Evolutionary conservation across 2,329 filamentous ascomycete genomes (phyloP).

Genomic region (Biscogniauxia sp.): DNA sequence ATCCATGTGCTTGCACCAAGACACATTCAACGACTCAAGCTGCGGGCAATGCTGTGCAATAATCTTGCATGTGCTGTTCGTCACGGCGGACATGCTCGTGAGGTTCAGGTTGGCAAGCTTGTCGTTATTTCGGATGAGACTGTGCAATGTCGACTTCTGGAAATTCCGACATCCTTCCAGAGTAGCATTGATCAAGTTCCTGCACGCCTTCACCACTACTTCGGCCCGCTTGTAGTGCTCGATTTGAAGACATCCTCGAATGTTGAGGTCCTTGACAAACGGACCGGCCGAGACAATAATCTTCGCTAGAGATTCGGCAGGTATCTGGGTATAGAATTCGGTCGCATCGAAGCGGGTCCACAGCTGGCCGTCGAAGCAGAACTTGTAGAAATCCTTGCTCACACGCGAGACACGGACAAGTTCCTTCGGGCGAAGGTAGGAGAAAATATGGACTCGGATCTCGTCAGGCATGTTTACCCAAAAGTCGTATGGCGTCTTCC

Average conservation of each 20-base stretch:
- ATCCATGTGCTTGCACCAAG: conserved; percentile 88
- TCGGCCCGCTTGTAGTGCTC: conserved; percentile 76
- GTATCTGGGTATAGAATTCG: conserved; percentile 84
- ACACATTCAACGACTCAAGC: conserved; percentile 83
- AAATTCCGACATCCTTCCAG: conserved; percentile 89
- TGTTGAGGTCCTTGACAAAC: conserved; percentile 86
- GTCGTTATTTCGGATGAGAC: conserved; percentile 70
- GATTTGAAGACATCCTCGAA: conserved; percentile 87
- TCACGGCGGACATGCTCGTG: conserved; percentile 74
- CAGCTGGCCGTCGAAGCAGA: conserved; percentile 92
- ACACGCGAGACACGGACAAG: conserved; percentile 76
- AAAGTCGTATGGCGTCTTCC: conserved; percentile 56
- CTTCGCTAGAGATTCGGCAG: conserved; percentile 76
- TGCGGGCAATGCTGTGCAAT: conserved; percentile 77
- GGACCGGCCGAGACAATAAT: conserved; percentile 84
- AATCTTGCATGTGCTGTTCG: conserved; percentile 82
- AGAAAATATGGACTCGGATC: conserved; percentile 73
- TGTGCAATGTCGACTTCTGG: conserved; percentile 72
- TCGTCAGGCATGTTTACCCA: conserved; percentile 83
- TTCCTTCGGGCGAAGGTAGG: conserved; percentile 74
- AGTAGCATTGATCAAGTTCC: conserved; percentile 82
- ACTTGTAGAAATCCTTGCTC: conserved; percentile 72
- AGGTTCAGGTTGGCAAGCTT: conserved; percentile 82
- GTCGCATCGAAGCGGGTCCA: conserved; percentile 85
- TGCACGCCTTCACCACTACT: conserved; percentile 78